These are phyloP conservation scores for Citrullus amarus DNA, from an alignment of 306 rosid genomes.

Conservation along the genomic window DNA sequence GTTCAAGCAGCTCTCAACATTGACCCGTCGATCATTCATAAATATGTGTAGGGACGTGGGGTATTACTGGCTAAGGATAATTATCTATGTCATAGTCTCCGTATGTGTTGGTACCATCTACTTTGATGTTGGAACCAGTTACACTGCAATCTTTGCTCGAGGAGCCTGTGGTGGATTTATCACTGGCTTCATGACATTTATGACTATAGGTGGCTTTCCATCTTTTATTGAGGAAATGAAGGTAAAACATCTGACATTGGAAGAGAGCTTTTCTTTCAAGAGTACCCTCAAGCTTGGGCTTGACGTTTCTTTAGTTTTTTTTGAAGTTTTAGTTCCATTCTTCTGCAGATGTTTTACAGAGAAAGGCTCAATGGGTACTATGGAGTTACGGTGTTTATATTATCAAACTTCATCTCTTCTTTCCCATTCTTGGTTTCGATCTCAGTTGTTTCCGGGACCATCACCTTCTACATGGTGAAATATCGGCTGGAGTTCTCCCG, in stretches of 20 bases:
- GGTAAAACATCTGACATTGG: conserved; percentile 27
- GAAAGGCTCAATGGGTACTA: conserved; percentile 86
- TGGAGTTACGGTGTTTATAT: conserved; percentile 73
- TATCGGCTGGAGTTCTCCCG: conserved; percentile 56
- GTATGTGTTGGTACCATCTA: conserved; percentile 89
- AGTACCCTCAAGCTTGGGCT: neutral
- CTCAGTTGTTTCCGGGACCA: conserved; percentile 47
- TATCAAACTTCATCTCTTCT: conserved; percentile 80
- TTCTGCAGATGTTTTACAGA: conserved; percentile 61
- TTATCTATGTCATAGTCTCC: conserved; percentile 67
- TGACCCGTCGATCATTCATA: conserved; percentile 66
- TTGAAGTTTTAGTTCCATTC: neutral
- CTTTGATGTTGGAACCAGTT: conserved; percentile 65
- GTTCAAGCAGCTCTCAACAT: conserved; percentile 70
- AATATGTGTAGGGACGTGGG: conserved; percentile 97
- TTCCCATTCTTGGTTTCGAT: conserved; percentile 82
- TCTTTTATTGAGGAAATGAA: conserved; percentile 92
- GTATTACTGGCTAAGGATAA: conserved; percentile 92
- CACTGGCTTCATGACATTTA: conserved; percentile 95
- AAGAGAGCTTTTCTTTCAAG: neutral
- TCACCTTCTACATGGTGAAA: conserved; percentile 73
- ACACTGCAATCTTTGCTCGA: conserved; percentile 83
- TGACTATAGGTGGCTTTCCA: conserved; percentile 99
- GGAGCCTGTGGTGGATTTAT: conserved; percentile 93
- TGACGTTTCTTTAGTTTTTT: neutral